Conservation (phyloP, 108 stramenopile species). For the Seminavis robusta region DNA sequence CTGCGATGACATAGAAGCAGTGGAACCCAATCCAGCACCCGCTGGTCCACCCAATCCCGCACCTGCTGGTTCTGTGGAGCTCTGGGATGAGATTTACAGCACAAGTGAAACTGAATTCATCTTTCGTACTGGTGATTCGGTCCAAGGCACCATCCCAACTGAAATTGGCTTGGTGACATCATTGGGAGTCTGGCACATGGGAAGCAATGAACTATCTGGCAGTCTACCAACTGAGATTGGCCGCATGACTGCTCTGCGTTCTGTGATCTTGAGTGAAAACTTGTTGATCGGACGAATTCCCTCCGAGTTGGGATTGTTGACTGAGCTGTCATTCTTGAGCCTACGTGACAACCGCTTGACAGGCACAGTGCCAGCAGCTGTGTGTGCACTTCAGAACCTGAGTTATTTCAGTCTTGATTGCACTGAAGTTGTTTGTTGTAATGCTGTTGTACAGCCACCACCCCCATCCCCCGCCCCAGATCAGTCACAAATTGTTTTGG, state of each 20-base stretch:
- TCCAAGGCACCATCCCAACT: conserved; percentile 7
- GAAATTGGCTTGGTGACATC: background rate
- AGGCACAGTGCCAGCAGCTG: background rate
- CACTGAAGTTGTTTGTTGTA: background rate
- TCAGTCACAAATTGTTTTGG: too few species aligned
- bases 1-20: too few species aligned
- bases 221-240: background rate
- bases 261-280: background rate
- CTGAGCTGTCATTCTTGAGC: conserved; percentile 7
- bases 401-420: background rate
- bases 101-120: too few species aligned
- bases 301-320: conserved; percentile 1
- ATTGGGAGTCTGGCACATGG: background rate
- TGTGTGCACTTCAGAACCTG: background rate
- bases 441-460: too few species aligned
- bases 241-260: background rate
- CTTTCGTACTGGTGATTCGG: too few species aligned
- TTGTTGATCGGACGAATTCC: conserved; percentile 1
- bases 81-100: too few species aligned
- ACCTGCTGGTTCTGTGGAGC: too few species aligned
- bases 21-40: too few species aligned
- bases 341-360: background rate
- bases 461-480: too few species aligned
- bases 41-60: too few species aligned
- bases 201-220: conserved; percentile 1